A percentile compares a stretch with the other conserved stretches of the same genome.
phyloP scores from a whole-genome alignment of 1,284 basidiomycete genomes.

The Apiotrichum mycotoxinovorans region DNA sequence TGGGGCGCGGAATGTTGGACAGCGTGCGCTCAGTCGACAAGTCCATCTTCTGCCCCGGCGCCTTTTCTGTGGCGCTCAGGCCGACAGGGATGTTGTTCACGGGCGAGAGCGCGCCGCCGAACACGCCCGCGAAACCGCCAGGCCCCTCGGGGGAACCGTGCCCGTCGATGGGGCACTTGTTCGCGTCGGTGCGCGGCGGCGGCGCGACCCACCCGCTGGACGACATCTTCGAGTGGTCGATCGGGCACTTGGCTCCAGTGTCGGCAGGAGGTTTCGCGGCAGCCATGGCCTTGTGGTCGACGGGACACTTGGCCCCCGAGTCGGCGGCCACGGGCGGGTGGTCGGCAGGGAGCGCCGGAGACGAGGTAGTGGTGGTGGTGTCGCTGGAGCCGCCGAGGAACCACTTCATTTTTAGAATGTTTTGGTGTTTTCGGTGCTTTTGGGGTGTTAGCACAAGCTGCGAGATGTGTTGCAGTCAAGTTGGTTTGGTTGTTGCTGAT shows the following conservation, averaged over 20 bases:
- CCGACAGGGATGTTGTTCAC: slow-evolving; percentile 85
- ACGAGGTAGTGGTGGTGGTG: slow-evolving; percentile 11
- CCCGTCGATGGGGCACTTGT: slow-evolving; percentile 44
- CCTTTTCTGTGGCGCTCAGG: slow-evolving; percentile 53
- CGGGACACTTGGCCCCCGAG: slow-evolving; percentile 29
- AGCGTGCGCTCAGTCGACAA: slow-evolving; percentile 72
- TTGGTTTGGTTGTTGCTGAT: too few species aligned
- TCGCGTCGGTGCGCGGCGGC: slow-evolving; percentile 13
- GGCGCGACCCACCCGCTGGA: slow-evolving; percentile 1
- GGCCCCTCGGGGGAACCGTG: slow-evolving; percentile 20
- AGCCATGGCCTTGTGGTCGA: slow-evolving; percentile 20
- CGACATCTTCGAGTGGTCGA: slow-evolving; percentile 16
- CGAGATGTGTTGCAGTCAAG: too few species aligned
- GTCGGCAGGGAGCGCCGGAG: slow-evolving; percentile 24
- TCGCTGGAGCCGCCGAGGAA: slow-evolving; percentile 29
- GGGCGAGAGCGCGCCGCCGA: slow-evolving; percentile 59
- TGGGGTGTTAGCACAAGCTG: not conserved
- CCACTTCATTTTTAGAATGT: slow-evolving; percentile 31
- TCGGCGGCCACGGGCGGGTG: slow-evolving; percentile 27
- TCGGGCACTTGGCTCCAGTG: slow-evolving; percentile 16
- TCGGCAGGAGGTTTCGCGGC: slow-evolving; percentile 1
- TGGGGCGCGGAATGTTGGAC: slow-evolving; percentile 81
- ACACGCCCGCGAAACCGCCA: slow-evolving; percentile 1
- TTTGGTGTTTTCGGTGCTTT: not conserved
- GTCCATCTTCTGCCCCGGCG: slow-evolving; percentile 49